These are phyloP conservation scores for Begonia peltatifolia DNA, from an alignment of 306 rosid genomes.

Conservation along the genomic window DNA sequence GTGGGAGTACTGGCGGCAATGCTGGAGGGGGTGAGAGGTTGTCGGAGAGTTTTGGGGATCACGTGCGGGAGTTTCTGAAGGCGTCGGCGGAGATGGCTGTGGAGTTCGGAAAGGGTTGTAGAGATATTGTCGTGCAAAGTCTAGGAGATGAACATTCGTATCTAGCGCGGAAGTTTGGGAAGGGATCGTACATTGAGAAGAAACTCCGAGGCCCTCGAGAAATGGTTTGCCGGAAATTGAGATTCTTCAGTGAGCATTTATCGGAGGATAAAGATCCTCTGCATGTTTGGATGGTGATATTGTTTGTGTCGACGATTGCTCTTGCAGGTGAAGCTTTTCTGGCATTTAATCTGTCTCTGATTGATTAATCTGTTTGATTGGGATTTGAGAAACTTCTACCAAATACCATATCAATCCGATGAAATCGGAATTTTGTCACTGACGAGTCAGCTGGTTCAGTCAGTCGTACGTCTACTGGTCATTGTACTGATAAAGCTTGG, in stretches of 20 bases:
- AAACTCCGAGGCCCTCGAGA: conserved; percentile 31
- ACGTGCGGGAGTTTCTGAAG: conserved; percentile 48
- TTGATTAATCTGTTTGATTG: no score
- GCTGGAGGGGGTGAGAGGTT: conserved; percentile 13
- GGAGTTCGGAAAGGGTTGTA: conserved; percentile 77
- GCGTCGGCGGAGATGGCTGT: conserved; percentile 74
- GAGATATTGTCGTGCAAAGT: conserved; percentile 77
- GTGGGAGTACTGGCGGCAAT: no score
- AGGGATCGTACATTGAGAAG: conserved; percentile 29
- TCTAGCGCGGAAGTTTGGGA: conserved; percentile 34
- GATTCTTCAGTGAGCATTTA: conserved; percentile 40
- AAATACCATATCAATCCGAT: neutral
- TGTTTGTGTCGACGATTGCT: conserved; percentile 40
- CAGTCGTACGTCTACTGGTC: no score
- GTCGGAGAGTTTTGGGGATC: conserved; percentile 31
- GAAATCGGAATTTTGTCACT: neutral
- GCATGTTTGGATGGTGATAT: conserved; percentile 55
- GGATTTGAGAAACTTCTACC: conserved; percentile 3
- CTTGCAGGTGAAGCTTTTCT: conserved; percentile 40
- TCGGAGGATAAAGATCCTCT: conserved; percentile 92
- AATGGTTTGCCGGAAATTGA: conserved; percentile 27
- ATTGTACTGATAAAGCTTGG: no score
- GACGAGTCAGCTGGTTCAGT: no score
- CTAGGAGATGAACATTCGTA: conserved; percentile 47
- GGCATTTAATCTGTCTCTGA: neutral